Conservation (phyloP, 768 basidiomycete species). For the Imleria badia region DNA sequence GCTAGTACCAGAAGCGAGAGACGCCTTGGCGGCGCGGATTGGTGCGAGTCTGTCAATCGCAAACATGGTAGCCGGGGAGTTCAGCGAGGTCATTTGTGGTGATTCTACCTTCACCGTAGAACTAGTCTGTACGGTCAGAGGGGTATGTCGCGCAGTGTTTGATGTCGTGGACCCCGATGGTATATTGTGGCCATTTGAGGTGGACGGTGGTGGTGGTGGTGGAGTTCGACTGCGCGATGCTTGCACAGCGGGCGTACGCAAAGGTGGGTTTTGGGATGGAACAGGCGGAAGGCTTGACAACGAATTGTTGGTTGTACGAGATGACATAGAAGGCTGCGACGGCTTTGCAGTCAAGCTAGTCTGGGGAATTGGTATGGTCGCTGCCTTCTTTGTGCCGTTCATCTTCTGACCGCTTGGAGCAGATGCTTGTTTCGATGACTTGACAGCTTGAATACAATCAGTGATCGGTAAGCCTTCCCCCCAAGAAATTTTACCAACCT, state of each 20-base stretch:
- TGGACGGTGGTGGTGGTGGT: background rate
- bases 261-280: background rate
- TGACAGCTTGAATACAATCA: constrained; percentile 14
- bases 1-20: constrained; percentile 13
- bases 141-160: background rate
- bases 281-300: constrained; percentile 8
- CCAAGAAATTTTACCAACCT: constrained; percentile 15
- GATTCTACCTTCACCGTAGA: constrained; percentile 20
- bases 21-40: constrained; percentile 34
- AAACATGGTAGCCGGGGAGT: constrained; percentile 4
- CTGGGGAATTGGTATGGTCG: background rate
- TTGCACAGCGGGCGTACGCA: background rate
- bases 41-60: constrained; percentile 31
- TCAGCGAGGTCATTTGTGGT: constrained; percentile 7
- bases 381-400: constrained; percentile 4
- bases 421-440: constrained; percentile 10
- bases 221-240: background rate
- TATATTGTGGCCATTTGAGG: background rate
- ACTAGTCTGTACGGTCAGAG: constrained; percentile 13
- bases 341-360: background rate
- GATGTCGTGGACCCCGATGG: background rate
- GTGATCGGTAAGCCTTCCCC: background rate
- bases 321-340: constrained; percentile 1
- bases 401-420: background rate
- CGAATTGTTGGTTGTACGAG: constrained; percentile 22